Evolutionary conservation across 495 filamentous ascomycete species (phyloP).

Genomic region (Penicillium egyptiacum): DNA sequence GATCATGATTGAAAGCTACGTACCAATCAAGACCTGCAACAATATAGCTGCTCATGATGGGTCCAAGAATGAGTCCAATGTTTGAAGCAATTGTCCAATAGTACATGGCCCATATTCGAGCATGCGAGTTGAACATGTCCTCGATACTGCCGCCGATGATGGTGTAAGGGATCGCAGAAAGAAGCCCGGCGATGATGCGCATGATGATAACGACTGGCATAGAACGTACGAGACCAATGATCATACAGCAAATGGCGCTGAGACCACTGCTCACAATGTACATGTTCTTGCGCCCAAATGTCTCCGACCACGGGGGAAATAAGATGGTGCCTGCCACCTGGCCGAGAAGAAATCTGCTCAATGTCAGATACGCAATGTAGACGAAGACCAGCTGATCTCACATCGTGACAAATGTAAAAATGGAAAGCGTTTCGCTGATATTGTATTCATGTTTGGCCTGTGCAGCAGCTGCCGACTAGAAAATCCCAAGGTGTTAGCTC

Average conservation of each 20-base stretch:
- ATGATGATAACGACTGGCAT: slow-evolving; percentile 41
- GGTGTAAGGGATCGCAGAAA: slow-evolving; percentile 52
- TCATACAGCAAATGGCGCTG: slow-evolving; percentile 43
- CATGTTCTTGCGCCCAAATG: slow-evolving; percentile 50
- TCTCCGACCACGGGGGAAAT: slow-evolving; percentile 53
- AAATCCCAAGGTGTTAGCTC: background rate
- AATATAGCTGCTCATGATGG: slow-evolving; percentile 46
- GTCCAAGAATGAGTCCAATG: slow-evolving; percentile 42
- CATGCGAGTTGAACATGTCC: slow-evolving; percentile 46
- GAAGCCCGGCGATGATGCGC: slow-evolving; percentile 45
- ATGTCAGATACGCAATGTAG: background rate
- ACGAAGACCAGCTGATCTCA: slow-evolving; percentile 15
- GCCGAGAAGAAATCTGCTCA: slow-evolving; percentile 46
- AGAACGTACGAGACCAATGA: slow-evolving; percentile 42
- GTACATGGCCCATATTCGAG: slow-evolving; percentile 49
- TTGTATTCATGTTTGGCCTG: slow-evolving; percentile 35
- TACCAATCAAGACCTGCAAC: slow-evolving; percentile 37
- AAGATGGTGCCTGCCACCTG: slow-evolving; percentile 52
- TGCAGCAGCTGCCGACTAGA: slow-evolving; percentile 37
- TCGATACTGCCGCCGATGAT: slow-evolving; percentile 54
- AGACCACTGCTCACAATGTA: slow-evolving; percentile 48
- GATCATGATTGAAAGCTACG: slow-evolving; percentile 36
- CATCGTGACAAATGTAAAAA: slow-evolving; percentile 45
- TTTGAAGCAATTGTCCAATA: slow-evolving; percentile 41
- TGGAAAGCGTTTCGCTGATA: slow-evolving; percentile 29